Evolutionary conservation across 768 basidiomycete genomes (phyloP), one percentile per base, ranked within the genome.

Genomic region (Pleurotus citrinopileatus): DNA sequence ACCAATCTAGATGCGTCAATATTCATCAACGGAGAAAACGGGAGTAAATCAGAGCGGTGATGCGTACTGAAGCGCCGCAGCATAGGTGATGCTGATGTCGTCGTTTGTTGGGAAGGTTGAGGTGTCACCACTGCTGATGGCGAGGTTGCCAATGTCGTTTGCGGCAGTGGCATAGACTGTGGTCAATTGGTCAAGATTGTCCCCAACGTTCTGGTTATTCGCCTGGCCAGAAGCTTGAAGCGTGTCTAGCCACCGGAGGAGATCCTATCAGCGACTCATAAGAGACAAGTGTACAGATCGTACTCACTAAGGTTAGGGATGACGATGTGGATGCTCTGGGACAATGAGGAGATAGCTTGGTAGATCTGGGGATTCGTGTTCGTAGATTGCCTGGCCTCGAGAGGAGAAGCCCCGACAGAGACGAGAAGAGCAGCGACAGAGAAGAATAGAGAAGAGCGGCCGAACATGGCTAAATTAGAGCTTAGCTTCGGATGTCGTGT

Each of bases 281-380:
- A n/a, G n/a, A n/a, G n/a, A n/a, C n/a, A n/a, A n/a, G n/a, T n/a
- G n/a, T n/a, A n/a, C n/a, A n/a, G n/a, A n/a, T n/a, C n/a, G n/a
- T n/a, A 61, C 67, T 36, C 44, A 72, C 70, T 53, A 52, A 72
- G 62, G 29, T 53, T 60, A 29, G 63, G 63, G 7, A 66, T 60
- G 32, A 45, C 54, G n/a, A 59, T 27, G 48, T 62, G 68, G 17
- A 65, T 51, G 20, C 25, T 36, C 10, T 48, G 25, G 17, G 64
- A 61, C 28, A 73, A 62, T 1, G n/a, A 22, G 43, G 63, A 63
- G 55, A 73, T 55, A 23, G 65, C 61, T 22, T 58, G 45, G 29
- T 56, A 54, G 54, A 72, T 71, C 2, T 59, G 61, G 4, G 59
- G 34, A 42, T 70, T 71, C 42, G 69, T 72, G 57, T 71, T 72